Conservation (phyloP, 2,329 filamentous ascomycete genomes). For the Beauveria sp. region DNA sequence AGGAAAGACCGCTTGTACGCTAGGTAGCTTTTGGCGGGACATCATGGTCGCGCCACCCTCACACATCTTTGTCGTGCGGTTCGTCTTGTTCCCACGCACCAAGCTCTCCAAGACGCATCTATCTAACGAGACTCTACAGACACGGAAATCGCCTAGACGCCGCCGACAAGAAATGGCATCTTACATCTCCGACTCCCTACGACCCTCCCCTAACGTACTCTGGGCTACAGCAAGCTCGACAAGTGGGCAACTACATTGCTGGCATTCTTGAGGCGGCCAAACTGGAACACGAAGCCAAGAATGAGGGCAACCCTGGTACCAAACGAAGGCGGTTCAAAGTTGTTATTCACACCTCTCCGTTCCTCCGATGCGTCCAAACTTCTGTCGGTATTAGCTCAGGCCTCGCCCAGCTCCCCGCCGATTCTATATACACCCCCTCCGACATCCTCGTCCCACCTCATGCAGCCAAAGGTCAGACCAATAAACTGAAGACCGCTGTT, state of each 20-base stretch:
- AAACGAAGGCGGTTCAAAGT: slow-evolving; percentile 63
- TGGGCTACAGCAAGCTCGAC: slow-evolving; percentile 81
- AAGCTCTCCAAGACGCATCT: background rate
- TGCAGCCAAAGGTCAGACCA: slow-evolving; percentile 18
- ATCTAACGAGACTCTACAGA: slow-evolving; percentile 33
- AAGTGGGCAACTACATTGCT: slow-evolving; percentile 77
- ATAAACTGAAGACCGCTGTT: slow-evolving; percentile 46
- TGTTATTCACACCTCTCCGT: slow-evolving; percentile 89
- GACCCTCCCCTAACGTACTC: slow-evolving; percentile 92
- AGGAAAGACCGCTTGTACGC: background rate
- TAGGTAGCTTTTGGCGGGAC: background rate
- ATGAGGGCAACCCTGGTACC: slow-evolving; percentile 15
- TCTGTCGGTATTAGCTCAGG: slow-evolving; percentile 82
- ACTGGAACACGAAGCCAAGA: slow-evolving; percentile 31
- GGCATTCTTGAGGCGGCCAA: slow-evolving; percentile 54
- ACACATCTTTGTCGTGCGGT: slow-evolving; percentile 39
- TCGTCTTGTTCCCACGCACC: slow-evolving; percentile 16
- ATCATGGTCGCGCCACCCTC: slow-evolving; percentile 36
- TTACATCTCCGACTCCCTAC: slow-evolving; percentile 88
- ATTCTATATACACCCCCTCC: slow-evolving; percentile 25
- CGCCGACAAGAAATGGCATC: slow-evolving; percentile 90
- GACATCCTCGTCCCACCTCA: slow-evolving; percentile 29
- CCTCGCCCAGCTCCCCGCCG: slow-evolving; percentile 51
- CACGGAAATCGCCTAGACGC: slow-evolving; percentile 92
- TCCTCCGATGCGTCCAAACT: slow-evolving; percentile 86